Percentiles rank a stretch among this genome's conserved stretches.
phyloP scores from a whole-genome alignment of 2,329 filamentous ascomycete genomes.

The Colletotrichum agaves region DNA sequence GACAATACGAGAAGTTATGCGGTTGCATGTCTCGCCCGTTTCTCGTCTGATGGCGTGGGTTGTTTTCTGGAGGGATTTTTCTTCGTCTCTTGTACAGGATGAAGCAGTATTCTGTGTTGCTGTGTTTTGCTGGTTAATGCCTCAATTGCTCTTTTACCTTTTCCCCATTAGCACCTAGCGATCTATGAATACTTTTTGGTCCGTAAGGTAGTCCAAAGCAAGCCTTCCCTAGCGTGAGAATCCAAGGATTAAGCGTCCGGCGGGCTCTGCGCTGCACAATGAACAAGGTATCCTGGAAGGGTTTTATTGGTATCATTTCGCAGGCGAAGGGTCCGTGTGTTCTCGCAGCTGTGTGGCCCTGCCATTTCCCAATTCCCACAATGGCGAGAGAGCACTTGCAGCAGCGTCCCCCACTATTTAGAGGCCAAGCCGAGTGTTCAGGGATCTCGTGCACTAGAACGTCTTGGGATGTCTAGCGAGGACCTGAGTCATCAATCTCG shows the following conservation, averaged over 20 bases:
- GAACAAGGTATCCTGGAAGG: constrained; percentile 13
- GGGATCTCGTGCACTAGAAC: constrained; percentile 28
- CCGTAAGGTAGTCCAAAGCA: neutral
- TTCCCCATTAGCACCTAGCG: neutral
- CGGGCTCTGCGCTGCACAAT: constrained; percentile 2
- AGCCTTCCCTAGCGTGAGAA: neutral
- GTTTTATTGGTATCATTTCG: constrained; percentile 34
- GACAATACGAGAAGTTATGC: constrained; percentile 13
- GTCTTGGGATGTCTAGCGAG: neutral
- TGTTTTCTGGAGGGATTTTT: neutral
- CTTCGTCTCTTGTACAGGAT: neutral
- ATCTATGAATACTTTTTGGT: constrained; percentile 2
- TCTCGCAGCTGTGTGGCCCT: neutral
- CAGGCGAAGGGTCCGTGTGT: constrained; percentile 21
- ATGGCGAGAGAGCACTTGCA: constrained; percentile 15
- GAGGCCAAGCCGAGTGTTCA: constrained; percentile 23
- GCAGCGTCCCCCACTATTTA: constrained; percentile 30
- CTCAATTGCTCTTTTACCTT: neutral
- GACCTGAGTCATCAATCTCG: constrained; percentile 23
- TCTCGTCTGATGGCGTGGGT: constrained; percentile 17
- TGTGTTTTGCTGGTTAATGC: neutral
- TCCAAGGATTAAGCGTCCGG: constrained; percentile 5
- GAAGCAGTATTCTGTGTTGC: constrained; percentile 2
- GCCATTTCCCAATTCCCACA: neutral
- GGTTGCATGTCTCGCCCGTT: constrained; percentile 29